phyloP scores from a whole-genome alignment of 768 basidiomycete species.

The Cyclocybe cylindracea region DNA sequence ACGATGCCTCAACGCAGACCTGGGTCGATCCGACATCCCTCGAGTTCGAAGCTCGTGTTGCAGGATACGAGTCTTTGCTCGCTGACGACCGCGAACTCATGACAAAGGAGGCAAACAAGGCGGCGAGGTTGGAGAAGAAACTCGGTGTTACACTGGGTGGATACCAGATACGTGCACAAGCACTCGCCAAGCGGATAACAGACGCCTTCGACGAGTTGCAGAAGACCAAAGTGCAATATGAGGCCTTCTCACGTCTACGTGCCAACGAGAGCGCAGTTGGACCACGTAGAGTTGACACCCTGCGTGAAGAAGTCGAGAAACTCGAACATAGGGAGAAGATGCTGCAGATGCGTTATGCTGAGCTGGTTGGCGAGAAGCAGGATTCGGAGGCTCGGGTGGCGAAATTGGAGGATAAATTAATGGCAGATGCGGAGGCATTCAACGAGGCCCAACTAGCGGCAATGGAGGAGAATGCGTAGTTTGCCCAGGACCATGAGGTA shows the following conservation, averaged over 20 bases:
- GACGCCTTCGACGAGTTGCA: constrained; percentile 75
- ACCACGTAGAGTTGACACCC: constrained; percentile 72
- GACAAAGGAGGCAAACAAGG: constrained; percentile 78
- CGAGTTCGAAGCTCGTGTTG: constrained; percentile 56
- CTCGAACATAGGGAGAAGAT: constrained; percentile 75
- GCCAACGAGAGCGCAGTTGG: constrained; percentile 74
- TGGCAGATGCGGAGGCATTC: constrained; percentile 79
- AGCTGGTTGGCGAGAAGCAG: constrained; percentile 69
- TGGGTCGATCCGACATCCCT: constrained; percentile 73
- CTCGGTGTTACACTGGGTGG: constrained; percentile 87
- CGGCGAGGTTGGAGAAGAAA: constrained; percentile 89
- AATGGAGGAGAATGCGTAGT: constrained; percentile 43
- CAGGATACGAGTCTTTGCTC: constrained; percentile 65
- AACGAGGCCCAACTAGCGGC: constrained; percentile 77
- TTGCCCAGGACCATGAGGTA: constrained; percentile 17
- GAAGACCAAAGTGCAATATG: constrained; percentile 65
- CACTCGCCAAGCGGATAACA: constrained; percentile 61
- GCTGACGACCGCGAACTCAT: constrained; percentile 68
- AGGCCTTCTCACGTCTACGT: constrained; percentile 76
- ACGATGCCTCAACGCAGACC: constrained; percentile 41
- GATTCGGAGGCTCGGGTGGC: constrained; percentile 61
- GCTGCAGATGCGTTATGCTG: constrained; percentile 84
- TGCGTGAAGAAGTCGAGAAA: constrained; percentile 85
- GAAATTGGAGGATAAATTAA: constrained; percentile 80
- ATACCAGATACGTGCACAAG: constrained; percentile 76